Conservation (phyloP, 2,329 filamentous ascomycete genomes). For the Fusarium virguliforme region DNA sequence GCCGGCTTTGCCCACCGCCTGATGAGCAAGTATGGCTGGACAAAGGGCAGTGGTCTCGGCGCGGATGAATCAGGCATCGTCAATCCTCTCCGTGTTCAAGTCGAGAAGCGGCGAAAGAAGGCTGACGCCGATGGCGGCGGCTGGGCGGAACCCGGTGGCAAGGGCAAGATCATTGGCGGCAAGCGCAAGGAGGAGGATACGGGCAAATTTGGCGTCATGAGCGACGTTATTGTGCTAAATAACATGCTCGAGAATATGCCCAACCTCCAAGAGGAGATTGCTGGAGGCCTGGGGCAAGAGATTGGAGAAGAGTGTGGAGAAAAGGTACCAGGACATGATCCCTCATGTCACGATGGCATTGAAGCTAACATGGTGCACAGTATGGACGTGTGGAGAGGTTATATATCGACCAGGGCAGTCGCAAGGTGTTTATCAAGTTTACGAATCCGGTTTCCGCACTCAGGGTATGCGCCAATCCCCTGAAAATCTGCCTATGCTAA, state of each 20-base stretch:
- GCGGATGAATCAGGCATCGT: constrained; percentile 87
- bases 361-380: constrained; percentile 58
- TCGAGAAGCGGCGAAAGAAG: constrained; percentile 88
- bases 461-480: constrained; percentile 69
- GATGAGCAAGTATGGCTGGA: constrained; percentile 96
- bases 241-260: constrained; percentile 90
- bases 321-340: constrained; percentile 66
- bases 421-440: constrained; percentile 93
- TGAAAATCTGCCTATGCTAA: constrained; percentile 12
- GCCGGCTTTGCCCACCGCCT: constrained; percentile 88
- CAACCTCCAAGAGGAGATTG: constrained; percentile 83
- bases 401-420: constrained; percentile 76
- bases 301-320: constrained; percentile 94
- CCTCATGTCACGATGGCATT: background rate
- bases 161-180: constrained; percentile 87
- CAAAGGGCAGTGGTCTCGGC: constrained; percentile 88
- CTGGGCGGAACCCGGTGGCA: constrained; percentile 78
- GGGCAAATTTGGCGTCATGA: constrained; percentile 79
- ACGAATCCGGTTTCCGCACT: constrained; percentile 88
- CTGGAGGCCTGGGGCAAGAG: constrained; percentile 85
- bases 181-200: constrained; percentile 65
- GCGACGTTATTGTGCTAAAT: constrained; percentile 84
- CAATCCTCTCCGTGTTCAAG: constrained; percentile 84
- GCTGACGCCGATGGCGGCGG: constrained; percentile 85
- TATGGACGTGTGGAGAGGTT: constrained; percentile 89